These are phyloP conservation scores for Aspergillus brunneoviolaceus DNA, from an alignment of 2,329 filamentous ascomycete species.

Conservation along the genomic window DNA sequence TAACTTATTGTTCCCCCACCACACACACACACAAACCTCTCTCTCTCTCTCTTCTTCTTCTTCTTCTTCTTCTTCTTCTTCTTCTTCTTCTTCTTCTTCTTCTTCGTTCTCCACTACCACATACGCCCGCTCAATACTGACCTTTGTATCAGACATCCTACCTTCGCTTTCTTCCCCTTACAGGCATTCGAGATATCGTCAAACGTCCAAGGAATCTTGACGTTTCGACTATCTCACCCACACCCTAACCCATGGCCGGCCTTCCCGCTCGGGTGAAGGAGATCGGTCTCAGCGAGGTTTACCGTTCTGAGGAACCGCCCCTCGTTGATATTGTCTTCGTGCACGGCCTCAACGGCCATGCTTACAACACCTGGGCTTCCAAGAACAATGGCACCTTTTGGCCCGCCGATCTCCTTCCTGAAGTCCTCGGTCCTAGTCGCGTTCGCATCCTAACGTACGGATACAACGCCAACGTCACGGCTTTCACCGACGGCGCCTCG, in stretches of 20 bases:
- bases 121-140: too few relatives aligned
- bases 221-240: neutral
- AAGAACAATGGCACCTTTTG: constrained; percentile 58
- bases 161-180: neutral
- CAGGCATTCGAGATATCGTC: neutral
- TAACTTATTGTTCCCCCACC: neutral
- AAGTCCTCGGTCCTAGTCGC: constrained; percentile 55
- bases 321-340: constrained; percentile 63
- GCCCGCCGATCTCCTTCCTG: constrained; percentile 67
- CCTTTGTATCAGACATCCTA: neutral
- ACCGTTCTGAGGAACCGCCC: constrained; percentile 36
- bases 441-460: constrained; percentile 71
- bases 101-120: too few relatives aligned
- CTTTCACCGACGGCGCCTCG: constrained; percentile 54
- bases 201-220: neutral
- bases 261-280: constrained; percentile 32
- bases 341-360: constrained; percentile 68
- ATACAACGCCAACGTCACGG: constrained; percentile 66
- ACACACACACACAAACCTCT: too few relatives aligned
- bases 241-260: constrained; percentile 19
- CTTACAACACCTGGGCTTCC: constrained; percentile 62
- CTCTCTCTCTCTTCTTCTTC: too few relatives aligned
- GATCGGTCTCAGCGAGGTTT: constrained; percentile 46
- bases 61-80: too few relatives aligned
- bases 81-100: too few relatives aligned